Conservation (phyloP, 2,329 filamentous ascomycete species). For the Drechslera avenae region DNA sequence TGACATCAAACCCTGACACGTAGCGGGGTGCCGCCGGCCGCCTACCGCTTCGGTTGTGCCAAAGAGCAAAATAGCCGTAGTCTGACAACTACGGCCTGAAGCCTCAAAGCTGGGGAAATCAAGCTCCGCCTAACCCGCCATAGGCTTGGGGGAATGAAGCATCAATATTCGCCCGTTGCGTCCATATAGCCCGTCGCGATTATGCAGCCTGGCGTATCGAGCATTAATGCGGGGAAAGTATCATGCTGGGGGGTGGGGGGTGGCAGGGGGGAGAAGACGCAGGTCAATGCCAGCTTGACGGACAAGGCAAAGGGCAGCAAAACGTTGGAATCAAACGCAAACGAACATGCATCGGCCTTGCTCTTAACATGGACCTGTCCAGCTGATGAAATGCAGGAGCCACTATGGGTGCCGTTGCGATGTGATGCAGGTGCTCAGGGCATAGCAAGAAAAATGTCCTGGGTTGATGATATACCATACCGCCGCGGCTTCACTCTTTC, state of each 20-base stretch:
- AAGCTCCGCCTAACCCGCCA: conserved; percentile 7
- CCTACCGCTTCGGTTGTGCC: conserved; percentile 18
- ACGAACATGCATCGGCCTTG: too few species aligned
- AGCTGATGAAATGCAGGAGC: conserved; percentile 9
- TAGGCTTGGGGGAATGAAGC: conserved; percentile 15
- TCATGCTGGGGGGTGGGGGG: conserved; percentile 12
- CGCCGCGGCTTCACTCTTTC: background rate
- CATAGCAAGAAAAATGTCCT: background rate
- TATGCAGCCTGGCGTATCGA: conserved; percentile 23
- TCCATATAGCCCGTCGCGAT: conserved; percentile 20
- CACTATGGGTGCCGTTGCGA: conserved; percentile 3
- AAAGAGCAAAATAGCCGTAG: conserved; percentile 14
- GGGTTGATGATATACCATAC: conserved; percentile 2
- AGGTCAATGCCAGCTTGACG: conserved; percentile 9
- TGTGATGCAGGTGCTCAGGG: conserved; percentile 2
- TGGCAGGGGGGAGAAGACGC: conserved; percentile 7
- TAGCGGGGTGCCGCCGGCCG: conserved; percentile 4
- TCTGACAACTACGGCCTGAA: conserved; percentile 10
- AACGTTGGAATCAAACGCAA: background rate
- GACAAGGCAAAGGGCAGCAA: background rate
- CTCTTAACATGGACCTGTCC: conserved; percentile 4
- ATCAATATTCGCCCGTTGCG: conserved; percentile 13
- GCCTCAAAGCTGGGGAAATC: conserved; percentile 17
- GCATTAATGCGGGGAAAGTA: conserved; percentile 17
- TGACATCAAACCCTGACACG: conserved; percentile 14